Evolutionary conservation across 495 filamentous ascomycete genomes (phyloP).

Genomic region (Aspergillus baeticus): DNA sequence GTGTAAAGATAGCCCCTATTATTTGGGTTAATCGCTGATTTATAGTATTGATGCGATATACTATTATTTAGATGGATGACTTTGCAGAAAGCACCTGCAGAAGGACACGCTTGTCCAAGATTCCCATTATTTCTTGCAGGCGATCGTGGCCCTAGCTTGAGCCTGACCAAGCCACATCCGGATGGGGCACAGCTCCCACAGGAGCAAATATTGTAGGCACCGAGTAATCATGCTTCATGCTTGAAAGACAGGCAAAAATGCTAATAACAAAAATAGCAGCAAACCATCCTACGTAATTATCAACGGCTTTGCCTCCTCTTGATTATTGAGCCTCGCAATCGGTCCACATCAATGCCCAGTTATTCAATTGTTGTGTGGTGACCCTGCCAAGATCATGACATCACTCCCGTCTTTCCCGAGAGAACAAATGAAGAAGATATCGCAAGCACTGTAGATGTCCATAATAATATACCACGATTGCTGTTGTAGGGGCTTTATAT

Average conservation of each 20-base stretch:
- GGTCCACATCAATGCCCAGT: too few relatives aligned
- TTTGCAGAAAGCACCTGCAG: not conserved
- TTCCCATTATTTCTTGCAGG: constrained; percentile 2
- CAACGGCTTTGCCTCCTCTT: not conserved
- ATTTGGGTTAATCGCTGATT: not conserved
- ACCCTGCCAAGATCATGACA: too few relatives aligned
- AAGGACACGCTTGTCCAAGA: not conserved
- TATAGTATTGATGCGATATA: not conserved
- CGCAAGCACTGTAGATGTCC: not conserved
- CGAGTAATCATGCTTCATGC: not conserved
- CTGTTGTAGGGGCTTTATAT: too few relatives aligned
- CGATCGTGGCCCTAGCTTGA: constrained; percentile 8
- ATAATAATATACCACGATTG: too few relatives aligned
- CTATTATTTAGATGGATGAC: not conserved
- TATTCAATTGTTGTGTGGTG: too few relatives aligned
- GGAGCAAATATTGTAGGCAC: not conserved
- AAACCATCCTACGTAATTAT: too few relatives aligned
- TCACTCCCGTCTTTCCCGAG: too few relatives aligned
- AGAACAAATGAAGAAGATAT: too few relatives aligned
- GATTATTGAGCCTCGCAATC: not conserved
- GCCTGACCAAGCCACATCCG: constrained; percentile 1
- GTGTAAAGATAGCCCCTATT: not conserved
- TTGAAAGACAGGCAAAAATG: not conserved
- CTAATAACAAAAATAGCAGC: not conserved
- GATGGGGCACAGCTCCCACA: not conserved